phyloP scores from a whole-genome alignment of 495 filamentous ascomycete genomes.

The Aspergillus bridgeri region DNA sequence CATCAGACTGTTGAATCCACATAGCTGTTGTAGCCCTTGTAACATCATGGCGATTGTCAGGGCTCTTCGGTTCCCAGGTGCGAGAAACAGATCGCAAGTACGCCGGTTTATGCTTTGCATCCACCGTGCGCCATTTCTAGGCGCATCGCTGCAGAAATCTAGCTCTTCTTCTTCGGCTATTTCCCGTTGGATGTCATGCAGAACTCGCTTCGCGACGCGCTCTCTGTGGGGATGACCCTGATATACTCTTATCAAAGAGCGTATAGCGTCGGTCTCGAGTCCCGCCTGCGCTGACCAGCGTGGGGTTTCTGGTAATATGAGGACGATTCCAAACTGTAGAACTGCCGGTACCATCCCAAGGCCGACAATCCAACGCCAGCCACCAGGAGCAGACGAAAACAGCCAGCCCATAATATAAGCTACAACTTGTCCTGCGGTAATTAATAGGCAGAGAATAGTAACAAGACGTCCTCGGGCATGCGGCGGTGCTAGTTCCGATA shows the following conservation, averaged over 20 bases:
- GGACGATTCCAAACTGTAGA: constrained; percentile 62
- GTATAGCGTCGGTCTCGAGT: constrained; percentile 53
- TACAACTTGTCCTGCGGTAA: constrained; percentile 81
- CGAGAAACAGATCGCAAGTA: constrained; percentile 52
- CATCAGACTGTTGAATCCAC: constrained; percentile 92
- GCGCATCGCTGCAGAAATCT: constrained; percentile 15
- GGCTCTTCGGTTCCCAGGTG: constrained; percentile 70
- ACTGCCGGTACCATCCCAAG: constrained; percentile 75
- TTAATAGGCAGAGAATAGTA: constrained; percentile 72
- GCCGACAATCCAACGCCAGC: constrained; percentile 91
- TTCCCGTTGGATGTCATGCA: constrained; percentile 66
- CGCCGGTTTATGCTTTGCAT: constrained; percentile 34
- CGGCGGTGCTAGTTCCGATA: constrained; percentile 79
- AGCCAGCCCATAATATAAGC: constrained; percentile 77
- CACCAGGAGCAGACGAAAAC: constrained; percentile 55
- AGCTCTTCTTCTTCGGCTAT: constrained; percentile 54
- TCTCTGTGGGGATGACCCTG: constrained; percentile 45
- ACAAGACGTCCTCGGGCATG: constrained; percentile 71
- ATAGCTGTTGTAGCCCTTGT: constrained; percentile 85
- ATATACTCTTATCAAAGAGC: constrained; percentile 62
- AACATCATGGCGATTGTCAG: constrained; percentile 80
- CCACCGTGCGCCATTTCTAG: constrained; percentile 23
- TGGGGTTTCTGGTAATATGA: constrained; percentile 78
- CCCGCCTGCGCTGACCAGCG: constrained; percentile 77
- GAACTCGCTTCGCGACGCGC: constrained; percentile 50